Conservation (phyloP, 2,329 filamentous ascomycete species). For the Pezicula carpinea region DNA sequence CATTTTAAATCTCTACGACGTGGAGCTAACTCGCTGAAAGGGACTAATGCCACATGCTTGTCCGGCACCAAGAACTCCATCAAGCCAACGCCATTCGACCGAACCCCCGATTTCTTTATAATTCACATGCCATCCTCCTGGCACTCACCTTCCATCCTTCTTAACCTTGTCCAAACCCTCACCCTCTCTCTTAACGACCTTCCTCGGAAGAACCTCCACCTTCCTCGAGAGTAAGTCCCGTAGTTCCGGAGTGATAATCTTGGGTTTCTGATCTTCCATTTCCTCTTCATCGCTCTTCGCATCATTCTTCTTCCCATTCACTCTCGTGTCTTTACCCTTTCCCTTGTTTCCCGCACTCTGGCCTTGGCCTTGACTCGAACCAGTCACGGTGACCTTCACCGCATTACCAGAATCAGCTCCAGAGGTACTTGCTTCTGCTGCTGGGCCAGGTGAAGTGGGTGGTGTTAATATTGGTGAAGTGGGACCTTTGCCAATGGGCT, state of each 20-base stretch:
- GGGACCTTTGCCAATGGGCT: neutral
- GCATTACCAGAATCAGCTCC: conserved; percentile 33
- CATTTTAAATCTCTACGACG: no score
- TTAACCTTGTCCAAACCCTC: conserved; percentile 19
- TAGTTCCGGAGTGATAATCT: conserved; percentile 60
- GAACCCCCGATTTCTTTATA: no score
- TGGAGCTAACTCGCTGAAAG: no score
- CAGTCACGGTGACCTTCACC: conserved; percentile 7
- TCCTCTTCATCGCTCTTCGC: conserved; percentile 19
- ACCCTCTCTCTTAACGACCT: conserved; percentile 28
- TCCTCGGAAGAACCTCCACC: conserved; percentile 33
- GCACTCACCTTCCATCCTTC: conserved; percentile 1
- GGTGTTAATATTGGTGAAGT: neutral
- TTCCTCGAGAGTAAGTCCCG: conserved; percentile 57
- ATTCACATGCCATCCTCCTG: no score
- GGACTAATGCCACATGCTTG: no score
- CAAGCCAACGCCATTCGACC: no score
- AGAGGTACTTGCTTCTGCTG: conserved; percentile 10
- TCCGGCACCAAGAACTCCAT: no score
- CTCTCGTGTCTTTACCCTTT: conserved; percentile 15
- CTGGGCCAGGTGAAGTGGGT: conserved; percentile 1
- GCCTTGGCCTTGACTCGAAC: conserved; percentile 19
- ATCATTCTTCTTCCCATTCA: conserved; percentile 18
- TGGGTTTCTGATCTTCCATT: conserved; percentile 27
- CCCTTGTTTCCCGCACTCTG: conserved; percentile 27